Conservation (phyloP, 805 yeast species). For the Metschnikowia arizonensis region DNA sequence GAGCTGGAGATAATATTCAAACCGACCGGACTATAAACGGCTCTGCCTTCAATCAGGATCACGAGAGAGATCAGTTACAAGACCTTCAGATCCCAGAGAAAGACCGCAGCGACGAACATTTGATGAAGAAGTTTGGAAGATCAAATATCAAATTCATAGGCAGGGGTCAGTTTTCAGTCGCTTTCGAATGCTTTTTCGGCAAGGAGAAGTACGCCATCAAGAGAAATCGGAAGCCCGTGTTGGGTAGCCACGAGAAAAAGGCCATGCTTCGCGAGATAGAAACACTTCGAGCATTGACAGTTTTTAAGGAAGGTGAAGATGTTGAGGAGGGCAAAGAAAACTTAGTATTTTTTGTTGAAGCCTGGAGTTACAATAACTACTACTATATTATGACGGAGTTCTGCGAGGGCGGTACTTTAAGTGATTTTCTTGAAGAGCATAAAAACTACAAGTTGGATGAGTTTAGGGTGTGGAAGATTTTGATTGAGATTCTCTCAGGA, state of each 20-base stretch:
- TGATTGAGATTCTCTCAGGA: slow-evolving; percentile 79
- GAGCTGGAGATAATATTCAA: slow-evolving; percentile 7
- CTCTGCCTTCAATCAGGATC: slow-evolving; percentile 3
- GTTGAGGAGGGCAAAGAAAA: slow-evolving; percentile 68
- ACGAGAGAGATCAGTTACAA: slow-evolving; percentile 5
- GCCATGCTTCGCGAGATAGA: slow-evolving; percentile 74
- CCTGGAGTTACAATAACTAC: slow-evolving; percentile 76
- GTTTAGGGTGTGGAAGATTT: slow-evolving; percentile 96
- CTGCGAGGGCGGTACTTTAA: slow-evolving; percentile 92
- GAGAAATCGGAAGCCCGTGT: slow-evolving; percentile 64
- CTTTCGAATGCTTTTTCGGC: slow-evolving; percentile 73
- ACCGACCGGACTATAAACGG: slow-evolving; percentile 13
- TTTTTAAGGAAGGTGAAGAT: slow-evolving; percentile 39
- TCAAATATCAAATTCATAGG: slow-evolving; percentile 67
- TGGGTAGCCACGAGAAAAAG: slow-evolving; percentile 49
- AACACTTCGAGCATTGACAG: slow-evolving; percentile 46
- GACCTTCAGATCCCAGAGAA: slow-evolving; percentile 5
- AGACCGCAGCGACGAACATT: slow-evolving; percentile 37
- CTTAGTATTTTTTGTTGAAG: slow-evolving; percentile 72
- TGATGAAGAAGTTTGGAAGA: slow-evolving; percentile 47
- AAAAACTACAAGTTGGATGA: slow-evolving; percentile 77
- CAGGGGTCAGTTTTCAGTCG: slow-evolving; percentile 85
- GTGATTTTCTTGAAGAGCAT: slow-evolving; percentile 71
- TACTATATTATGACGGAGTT: slow-evolving; percentile 90
- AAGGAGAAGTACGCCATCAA: slow-evolving; percentile 79